Conservation (phyloP, 1,284 basidiomycete species). For the Pisolithus thermaeus region DNA sequence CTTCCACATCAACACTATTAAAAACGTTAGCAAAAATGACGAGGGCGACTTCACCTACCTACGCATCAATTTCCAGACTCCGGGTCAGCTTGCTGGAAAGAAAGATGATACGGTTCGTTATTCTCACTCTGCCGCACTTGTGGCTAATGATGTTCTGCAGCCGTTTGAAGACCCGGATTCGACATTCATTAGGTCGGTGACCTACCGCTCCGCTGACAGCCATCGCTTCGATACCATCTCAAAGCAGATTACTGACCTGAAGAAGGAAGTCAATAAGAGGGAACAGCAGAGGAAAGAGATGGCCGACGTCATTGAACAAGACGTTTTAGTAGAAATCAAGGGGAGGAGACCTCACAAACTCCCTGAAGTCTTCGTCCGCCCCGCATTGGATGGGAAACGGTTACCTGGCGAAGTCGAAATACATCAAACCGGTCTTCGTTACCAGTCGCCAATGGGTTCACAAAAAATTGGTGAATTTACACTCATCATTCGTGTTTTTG, state of each 20-base stretch:
- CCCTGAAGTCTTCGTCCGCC: constrained; percentile 90
- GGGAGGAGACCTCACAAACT: constrained; percentile 79
- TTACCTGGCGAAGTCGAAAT: constrained; percentile 95
- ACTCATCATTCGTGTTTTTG: not conserved
- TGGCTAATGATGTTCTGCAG: constrained; percentile 32
- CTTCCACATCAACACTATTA: constrained; percentile 98
- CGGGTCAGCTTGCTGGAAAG: constrained; percentile 95
- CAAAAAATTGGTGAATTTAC: constrained; percentile 78
- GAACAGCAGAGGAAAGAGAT: constrained; percentile 98
- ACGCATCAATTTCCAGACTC: constrained; percentile 98
- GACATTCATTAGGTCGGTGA: constrained; percentile 93
- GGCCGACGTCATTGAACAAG: constrained; percentile 97
- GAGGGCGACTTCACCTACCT: constrained; percentile 94
- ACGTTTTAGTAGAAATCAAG: constrained; percentile 81
- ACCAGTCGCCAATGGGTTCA: constrained; percentile 84
- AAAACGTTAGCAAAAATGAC: constrained; percentile 96
- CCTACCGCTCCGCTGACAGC: constrained; percentile 87
- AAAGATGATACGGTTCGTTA: constrained; percentile 89
- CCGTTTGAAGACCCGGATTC: constrained; percentile 98
- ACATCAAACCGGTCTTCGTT: constrained; percentile 95
- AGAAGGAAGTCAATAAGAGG: constrained; percentile 95
- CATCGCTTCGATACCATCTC: constrained; percentile 86
- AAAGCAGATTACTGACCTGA: constrained; percentile 92
- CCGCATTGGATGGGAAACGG: constrained; percentile 89
- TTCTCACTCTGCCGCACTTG: not conserved